Base-by-base conservation (phyloP, 2,329 filamentous ascomycete species). In the Fusarium sp. region DNA sequence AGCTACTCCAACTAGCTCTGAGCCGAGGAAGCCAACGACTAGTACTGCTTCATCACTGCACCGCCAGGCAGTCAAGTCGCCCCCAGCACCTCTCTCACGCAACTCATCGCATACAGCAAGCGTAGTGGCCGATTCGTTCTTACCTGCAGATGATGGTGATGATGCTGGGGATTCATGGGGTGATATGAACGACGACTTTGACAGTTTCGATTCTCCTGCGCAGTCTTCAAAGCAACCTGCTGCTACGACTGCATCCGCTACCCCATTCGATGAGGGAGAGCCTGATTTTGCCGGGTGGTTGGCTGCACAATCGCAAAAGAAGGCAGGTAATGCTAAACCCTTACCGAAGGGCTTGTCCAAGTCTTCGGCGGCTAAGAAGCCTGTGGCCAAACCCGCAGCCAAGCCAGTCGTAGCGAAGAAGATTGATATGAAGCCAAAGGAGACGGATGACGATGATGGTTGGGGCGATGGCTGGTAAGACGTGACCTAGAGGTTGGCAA, bases 221-320 rank as follows among this genome's bases (percentile, higher is more conserved):
- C 58, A 60, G 13, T 52, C 61, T 23, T 62, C 61, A 4, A 77
- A 77, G 49, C 74, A 68, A 11, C 42, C 59, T 6, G 37, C 42
- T 11, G 83, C 80, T 16, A 73, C 77, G 18, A 70, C 76, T 40
- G 75, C 74, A 9, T 77, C 76, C 8, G 73, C 80, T 31, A 81
- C 85, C 8, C 85, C 90, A 0, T 95, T 91, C 69, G 92, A 95
- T 62, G 94, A 97, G 72, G 89, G 92, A 28, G 95, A 99, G 78
- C 95, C 95, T 0, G 96, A 98, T 78, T 98, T 99, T 79, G 95
- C 94, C 7, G 94, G 94, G 7, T 98, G 96, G 94, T 80, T 98
- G 23, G 94, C 93, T 13, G 94, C 94, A 13, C 93, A 97, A 77
- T 89, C 91, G 8, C 86, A 90, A 67, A 88, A 91, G 67, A 97